Evolutionary conservation across 2,329 filamentous ascomycete genomes (phyloP).

Genomic region (Fusarium sp.): DNA sequence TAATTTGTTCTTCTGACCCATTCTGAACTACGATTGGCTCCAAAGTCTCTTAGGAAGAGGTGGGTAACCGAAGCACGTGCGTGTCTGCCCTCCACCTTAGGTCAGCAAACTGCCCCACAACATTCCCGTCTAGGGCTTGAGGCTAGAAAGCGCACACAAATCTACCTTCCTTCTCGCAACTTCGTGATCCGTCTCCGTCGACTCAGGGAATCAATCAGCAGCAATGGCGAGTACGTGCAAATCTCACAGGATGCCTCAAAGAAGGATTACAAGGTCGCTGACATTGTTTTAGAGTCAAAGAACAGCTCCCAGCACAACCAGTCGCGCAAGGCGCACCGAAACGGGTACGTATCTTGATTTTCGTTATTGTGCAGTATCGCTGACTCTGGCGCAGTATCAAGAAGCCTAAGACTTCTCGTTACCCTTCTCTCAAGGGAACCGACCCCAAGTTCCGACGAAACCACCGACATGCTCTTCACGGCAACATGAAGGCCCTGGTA

Average conservation of each 20-base stretch:
- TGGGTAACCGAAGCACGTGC: slow-evolving; percentile 18
- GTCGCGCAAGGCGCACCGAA: slow-evolving; percentile 98
- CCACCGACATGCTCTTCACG: slow-evolving; percentile 99
- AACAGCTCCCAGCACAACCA: slow-evolving; percentile 99
- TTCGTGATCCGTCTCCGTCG: slow-evolving; percentile 50
- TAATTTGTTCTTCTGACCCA: background rate
- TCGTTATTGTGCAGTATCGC: slow-evolving; percentile 4
- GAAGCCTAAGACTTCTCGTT: slow-evolving; percentile 99
- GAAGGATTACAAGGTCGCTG: slow-evolving; percentile 28
- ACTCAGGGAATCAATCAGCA: slow-evolving; percentile 53
- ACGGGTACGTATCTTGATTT: slow-evolving; percentile 80
- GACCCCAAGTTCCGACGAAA: slow-evolving; percentile 99
- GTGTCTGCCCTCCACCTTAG: slow-evolving; percentile 31
- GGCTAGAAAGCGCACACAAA: slow-evolving; percentile 50
- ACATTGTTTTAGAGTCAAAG: slow-evolving; percentile 85
- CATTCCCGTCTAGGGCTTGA: slow-evolving; percentile 50
- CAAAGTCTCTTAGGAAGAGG: too few relatives aligned
- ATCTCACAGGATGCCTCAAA: background rate
- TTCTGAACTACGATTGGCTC: background rate
- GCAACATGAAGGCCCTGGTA: slow-evolving; percentile 98
- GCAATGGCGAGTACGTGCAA: slow-evolving; percentile 60
- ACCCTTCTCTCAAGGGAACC: slow-evolving; percentile 98
- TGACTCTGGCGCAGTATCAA: slow-evolving; percentile 83
- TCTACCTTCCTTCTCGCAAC: slow-evolving; percentile 49
- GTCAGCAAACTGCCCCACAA: slow-evolving; percentile 42